Percentiles rank a stretch among this genome's conserved stretches.
phyloP scores from a whole-genome alignment of 1,284 basidiomycete species.

The Ganoderma meredithae region DNA sequence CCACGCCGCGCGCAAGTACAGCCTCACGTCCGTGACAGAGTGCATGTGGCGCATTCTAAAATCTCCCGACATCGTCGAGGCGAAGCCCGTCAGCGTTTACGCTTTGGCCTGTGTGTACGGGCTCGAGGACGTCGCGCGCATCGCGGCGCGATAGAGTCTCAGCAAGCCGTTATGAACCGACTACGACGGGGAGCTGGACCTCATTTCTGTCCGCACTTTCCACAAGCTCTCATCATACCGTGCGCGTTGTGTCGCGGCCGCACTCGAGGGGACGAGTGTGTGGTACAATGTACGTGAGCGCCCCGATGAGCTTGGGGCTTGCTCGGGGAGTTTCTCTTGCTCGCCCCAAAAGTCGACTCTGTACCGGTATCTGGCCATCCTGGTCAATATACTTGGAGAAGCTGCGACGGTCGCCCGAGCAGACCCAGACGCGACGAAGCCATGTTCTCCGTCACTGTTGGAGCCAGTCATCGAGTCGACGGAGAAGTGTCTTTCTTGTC shows the following conservation, averaged over 20 bases:
- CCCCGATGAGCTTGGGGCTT: neutral
- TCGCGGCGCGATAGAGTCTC: slow-evolving; percentile 16
- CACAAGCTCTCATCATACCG: slow-evolving; percentile 17
- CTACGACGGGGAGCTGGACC: slow-evolving; percentile 8
- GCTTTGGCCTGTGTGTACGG: slow-evolving; percentile 13
- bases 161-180: neutral
- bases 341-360: too few species aligned
- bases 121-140: slow-evolving; percentile 16
- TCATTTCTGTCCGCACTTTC: slow-evolving; percentile 10
- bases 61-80: slow-evolving; percentile 9
- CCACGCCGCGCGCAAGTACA: slow-evolving; percentile 44
- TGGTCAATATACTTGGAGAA: neutral
- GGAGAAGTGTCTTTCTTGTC: neutral
- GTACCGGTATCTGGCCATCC: neutral
- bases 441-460: neutral
- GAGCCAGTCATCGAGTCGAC: neutral
- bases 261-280: neutral
- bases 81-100: slow-evolving; percentile 14
- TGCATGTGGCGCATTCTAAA: slow-evolving; percentile 28
- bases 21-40: slow-evolving; percentile 35
- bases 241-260: neutral
- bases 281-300: neutral
- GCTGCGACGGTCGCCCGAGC: neutral
- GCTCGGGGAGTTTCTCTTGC: neutral
- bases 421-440: neutral